Evolutionary conservation across 768 basidiomycete genomes (phyloP).

Genomic region (Leccinum fibrillosum): DNA sequence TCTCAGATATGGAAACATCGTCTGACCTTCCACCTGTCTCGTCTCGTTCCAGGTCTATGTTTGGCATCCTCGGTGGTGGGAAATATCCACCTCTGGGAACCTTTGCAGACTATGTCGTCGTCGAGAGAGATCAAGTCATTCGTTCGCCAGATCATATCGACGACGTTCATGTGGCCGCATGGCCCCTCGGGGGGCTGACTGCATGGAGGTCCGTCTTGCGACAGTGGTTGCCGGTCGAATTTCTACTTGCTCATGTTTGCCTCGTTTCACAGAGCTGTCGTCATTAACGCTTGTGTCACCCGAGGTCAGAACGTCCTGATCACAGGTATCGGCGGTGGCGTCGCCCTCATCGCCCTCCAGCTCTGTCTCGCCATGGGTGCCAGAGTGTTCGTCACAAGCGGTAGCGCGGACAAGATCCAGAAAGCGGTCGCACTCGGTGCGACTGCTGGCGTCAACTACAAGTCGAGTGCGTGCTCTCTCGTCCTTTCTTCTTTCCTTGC

Average conservation of each 20-base stretch:
- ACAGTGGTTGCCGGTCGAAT: background rate
- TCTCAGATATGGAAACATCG: background rate
- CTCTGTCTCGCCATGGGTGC: slow-evolving; percentile 72
- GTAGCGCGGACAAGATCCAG: slow-evolving; percentile 63
- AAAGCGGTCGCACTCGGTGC: slow-evolving; percentile 69
- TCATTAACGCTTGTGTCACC: slow-evolving; percentile 62
- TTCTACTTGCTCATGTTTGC: background rate
- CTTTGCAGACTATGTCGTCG: slow-evolving; percentile 72
- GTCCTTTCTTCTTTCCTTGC: background rate
- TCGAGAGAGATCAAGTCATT: slow-evolving; percentile 67
- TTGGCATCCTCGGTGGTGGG: slow-evolving; percentile 65
- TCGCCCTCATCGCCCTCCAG: slow-evolving; percentile 74
- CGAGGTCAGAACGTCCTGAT: slow-evolving; percentile 72
- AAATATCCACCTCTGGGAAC: slow-evolving; percentile 58
- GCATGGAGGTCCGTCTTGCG: slow-evolving; percentile 69
- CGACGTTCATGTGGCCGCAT: slow-evolving; percentile 68
- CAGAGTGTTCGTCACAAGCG: slow-evolving; percentile 80
- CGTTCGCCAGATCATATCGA: slow-evolving; percentile 62
- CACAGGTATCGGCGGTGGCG: slow-evolving; percentile 82
- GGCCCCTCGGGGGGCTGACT: slow-evolving; percentile 75
- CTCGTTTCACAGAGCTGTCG: slow-evolving; percentile 50
- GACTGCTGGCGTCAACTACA: slow-evolving; percentile 74
- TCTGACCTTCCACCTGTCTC: background rate
- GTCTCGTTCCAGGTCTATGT: slow-evolving; percentile 39
- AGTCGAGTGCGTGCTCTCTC: slow-evolving; percentile 43